Percentiles rank a stretch among this genome's conserved stretches.
phyloP scores from a whole-genome alignment of 2,329 filamentous ascomycete species.

The Pseudomassariella vexata region DNA sequence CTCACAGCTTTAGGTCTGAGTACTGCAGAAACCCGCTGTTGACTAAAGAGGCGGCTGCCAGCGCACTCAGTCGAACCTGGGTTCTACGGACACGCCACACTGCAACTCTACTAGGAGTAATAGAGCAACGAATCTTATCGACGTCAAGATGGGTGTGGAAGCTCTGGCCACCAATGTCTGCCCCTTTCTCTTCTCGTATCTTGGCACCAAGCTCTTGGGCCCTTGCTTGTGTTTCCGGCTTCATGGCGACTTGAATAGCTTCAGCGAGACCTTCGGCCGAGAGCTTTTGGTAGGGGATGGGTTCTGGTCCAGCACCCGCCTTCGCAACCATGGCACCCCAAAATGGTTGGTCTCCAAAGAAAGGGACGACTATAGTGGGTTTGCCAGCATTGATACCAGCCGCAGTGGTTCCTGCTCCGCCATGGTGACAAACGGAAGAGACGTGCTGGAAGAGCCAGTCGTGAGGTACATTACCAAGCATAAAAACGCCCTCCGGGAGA shows the following conservation, averaged over 20 bases:
- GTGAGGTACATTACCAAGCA: constrained; percentile 80
- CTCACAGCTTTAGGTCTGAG: constrained; percentile 67
- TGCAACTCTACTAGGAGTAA: constrained; percentile 63
- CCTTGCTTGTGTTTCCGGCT: constrained; percentile 52
- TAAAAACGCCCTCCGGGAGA: constrained; percentile 71
- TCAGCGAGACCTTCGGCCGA: constrained; percentile 60
- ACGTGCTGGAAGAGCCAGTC: constrained; percentile 85
- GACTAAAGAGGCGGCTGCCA: constrained; percentile 66
- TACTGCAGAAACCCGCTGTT: constrained; percentile 60
- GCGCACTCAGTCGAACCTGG: constrained; percentile 60
- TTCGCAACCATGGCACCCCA: constrained; percentile 73
- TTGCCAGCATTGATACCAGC: constrained; percentile 76
- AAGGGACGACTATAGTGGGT: constrained; percentile 78
- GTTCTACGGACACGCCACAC: constrained; percentile 70
- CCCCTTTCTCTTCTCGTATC: constrained; percentile 62
- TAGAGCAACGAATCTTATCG: constrained; percentile 61
- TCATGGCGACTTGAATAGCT: constrained; percentile 56
- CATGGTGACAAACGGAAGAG: constrained; percentile 79
- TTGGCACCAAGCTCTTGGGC: constrained; percentile 53
- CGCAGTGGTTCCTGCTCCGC: constrained; percentile 81
- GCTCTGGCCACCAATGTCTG: constrained; percentile 56
- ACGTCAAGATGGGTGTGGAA: constrained; percentile 68
- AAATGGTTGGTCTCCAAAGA: constrained; percentile 82
- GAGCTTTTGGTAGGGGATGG: constrained; percentile 63
- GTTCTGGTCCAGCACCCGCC: constrained; percentile 66